These are phyloP conservation scores for Globisporangium camurandrum DNA, from an alignment of 352 stramenopile species.

Conservation along the genomic window DNA sequence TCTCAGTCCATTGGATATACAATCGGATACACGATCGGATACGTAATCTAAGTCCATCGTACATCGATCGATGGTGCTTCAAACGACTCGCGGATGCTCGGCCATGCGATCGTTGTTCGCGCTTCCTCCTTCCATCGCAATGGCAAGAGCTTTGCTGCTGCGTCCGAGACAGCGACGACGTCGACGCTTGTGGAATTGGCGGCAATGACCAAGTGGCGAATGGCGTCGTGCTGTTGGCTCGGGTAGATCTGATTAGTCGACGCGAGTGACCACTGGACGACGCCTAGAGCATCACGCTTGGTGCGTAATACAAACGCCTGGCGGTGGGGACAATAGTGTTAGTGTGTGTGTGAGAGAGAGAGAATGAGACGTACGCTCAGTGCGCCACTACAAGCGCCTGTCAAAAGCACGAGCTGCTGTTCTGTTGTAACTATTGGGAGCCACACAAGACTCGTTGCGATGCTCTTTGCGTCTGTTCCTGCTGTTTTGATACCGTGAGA, in stretches of 20 bases:
- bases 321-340: not conserved
- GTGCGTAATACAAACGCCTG: not conserved
- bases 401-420: slow-evolving; percentile 27
- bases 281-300: not conserved
- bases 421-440: no score
- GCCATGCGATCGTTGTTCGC: slow-evolving; percentile 19
- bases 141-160: slow-evolving; percentile 21
- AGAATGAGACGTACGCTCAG: slow-evolving; percentile 19
- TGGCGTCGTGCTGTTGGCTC: slow-evolving; percentile 20
- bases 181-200: slow-evolving; percentile 14
- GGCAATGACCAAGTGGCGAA: slow-evolving; percentile 19
- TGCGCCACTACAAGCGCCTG: slow-evolving; percentile 26
- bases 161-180: slow-evolving; percentile 24
- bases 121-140: slow-evolving; percentile 1
- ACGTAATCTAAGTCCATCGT: no score
- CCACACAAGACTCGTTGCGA: slow-evolving; percentile 21
- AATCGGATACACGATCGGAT: not conserved
- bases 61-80: slow-evolving; percentile 18
- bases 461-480: slow-evolving; percentile 9
- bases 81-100: slow-evolving; percentile 35
- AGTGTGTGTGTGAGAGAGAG: not conserved
- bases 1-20: not conserved
- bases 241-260: slow-evolving; percentile 26
- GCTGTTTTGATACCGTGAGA: not conserved
- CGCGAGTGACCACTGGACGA: slow-evolving; percentile 2